phyloP scores from a whole-genome alignment of 306 rosid genomes.

The Senna tora region DNA sequence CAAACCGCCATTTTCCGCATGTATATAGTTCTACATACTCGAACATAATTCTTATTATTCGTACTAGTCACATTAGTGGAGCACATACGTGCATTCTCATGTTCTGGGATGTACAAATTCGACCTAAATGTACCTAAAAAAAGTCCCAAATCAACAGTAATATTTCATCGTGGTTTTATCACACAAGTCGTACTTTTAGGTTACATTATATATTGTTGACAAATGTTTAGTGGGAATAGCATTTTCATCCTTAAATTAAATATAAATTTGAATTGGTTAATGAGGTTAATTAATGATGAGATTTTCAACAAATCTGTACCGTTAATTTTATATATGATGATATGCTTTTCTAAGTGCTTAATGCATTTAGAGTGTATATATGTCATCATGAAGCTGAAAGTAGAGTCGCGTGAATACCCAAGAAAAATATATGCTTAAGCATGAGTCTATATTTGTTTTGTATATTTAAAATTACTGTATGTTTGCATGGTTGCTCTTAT shows the following conservation, averaged over 20 bases:
- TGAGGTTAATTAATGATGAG: constrained; percentile 26
- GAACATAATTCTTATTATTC: constrained; percentile 66
- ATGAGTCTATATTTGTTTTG: too few species aligned
- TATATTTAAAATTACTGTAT: too few species aligned
- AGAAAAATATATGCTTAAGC: too few species aligned
- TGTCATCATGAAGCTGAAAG: too few species aligned
- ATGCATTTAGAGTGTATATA: neutral
- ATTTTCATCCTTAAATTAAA: constrained; percentile 17
- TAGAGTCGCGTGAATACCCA: too few species aligned
- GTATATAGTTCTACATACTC: constrained; percentile 89
- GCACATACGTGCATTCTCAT: constrained; percentile 50
- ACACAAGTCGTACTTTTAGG: constrained; percentile 24
- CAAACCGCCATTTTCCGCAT: constrained; percentile 88
- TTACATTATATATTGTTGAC: constrained; percentile 33
- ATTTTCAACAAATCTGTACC: constrained; percentile 19
- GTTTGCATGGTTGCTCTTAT: too few species aligned
- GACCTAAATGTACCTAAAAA: constrained; percentile 53
- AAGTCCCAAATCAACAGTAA: constrained; percentile 5
- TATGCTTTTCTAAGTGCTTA: neutral
- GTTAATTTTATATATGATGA: neutral
- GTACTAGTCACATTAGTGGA: constrained; percentile 52
- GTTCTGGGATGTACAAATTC: constrained; percentile 46
- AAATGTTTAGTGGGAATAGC: constrained; percentile 40
- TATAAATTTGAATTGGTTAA: constrained; percentile 36
- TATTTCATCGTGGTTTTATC: constrained; percentile 34